Evolutionary conservation across 2,329 filamentous ascomycete species (phyloP).

Genomic region (Neurospora sp.): DNA sequence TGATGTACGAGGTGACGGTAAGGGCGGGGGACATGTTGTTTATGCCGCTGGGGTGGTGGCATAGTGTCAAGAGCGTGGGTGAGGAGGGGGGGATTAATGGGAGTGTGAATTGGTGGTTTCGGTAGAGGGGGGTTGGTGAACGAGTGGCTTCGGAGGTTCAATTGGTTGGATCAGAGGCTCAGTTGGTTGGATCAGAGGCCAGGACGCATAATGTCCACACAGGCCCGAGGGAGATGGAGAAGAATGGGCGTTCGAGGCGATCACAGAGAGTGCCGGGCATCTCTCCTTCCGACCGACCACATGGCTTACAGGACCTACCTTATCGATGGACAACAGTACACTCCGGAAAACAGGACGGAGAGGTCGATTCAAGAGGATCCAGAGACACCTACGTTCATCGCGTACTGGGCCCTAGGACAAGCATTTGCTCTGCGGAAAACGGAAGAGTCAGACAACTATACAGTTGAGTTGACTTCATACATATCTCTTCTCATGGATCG

Average conservation of each 20-base stretch:
- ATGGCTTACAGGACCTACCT: not conserved
- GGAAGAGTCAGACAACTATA: not conserved
- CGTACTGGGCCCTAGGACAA: not conserved
- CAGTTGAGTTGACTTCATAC: not conserved
- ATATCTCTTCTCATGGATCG: not conserved
- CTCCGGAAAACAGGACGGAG: not conserved
- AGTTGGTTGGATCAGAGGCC: not conserved
- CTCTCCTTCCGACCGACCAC: not conserved
- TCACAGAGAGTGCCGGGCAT: not conserved
- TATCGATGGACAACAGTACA: not conserved
- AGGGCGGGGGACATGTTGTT: constrained; percentile 61
- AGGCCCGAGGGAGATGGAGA: not conserved
- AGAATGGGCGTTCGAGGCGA: not conserved
- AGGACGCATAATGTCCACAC: accelerated
- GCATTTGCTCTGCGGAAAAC: not conserved
- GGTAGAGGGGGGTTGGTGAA: constrained; percentile 27
- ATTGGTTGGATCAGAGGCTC: not conserved
- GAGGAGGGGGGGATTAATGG: constrained; percentile 26
- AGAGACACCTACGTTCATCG: not conserved
- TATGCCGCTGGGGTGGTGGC: constrained; percentile 81
- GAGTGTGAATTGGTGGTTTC: constrained; percentile 71
- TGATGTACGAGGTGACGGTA: constrained; percentile 45
- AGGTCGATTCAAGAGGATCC: not conserved
- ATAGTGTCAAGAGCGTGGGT: constrained; percentile 62
- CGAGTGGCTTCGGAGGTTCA: not conserved